Percentiles rank a stretch among this genome's conserved stretches.
These are phyloP conservation scores for Aspergillus sparsus DNA, from an alignment of 495 filamentous ascomycete genomes.

Conservation along the genomic window DNA sequence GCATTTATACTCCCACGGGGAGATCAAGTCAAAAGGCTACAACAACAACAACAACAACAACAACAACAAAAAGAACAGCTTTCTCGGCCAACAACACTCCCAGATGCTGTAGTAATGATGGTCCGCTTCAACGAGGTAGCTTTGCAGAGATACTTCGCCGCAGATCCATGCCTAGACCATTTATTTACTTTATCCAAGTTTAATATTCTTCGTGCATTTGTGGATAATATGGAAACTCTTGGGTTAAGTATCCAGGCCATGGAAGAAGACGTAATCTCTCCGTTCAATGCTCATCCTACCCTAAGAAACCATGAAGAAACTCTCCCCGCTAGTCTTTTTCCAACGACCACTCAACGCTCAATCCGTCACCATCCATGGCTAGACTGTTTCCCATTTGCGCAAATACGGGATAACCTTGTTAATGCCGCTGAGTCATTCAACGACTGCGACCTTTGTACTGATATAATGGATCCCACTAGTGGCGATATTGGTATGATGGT, in stretches of 20 bases:
- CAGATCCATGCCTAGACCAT: slow-evolving; percentile 17
- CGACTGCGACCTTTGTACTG: slow-evolving; percentile 18
- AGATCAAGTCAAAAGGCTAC: slow-evolving; percentile 5
- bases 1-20: slow-evolving; percentile 7
- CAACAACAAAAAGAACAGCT: neutral
- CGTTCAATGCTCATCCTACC: slow-evolving; percentile 5
- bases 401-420: slow-evolving; percentile 23
- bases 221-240: slow-evolving; percentile 14
- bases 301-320: neutral
- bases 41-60: neutral
- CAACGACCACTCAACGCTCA: slow-evolving; percentile 8
- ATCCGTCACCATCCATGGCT: slow-evolving; percentile 21
- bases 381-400: slow-evolving; percentile 22
- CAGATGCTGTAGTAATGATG: slow-evolving; percentile 8
- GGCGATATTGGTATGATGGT: slow-evolving; percentile 17
- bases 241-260: slow-evolving; percentile 9
- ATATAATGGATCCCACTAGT: slow-evolving; percentile 18
- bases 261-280: slow-evolving; percentile 16
- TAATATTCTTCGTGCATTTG: slow-evolving; percentile 18
- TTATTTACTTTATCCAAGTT: slow-evolving; percentile 19
- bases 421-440: slow-evolving; percentile 15
- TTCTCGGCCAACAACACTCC: neutral
- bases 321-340: slow-evolving; percentile 12
- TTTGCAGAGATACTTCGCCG: slow-evolving; percentile 13
- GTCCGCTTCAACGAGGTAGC: slow-evolving; percentile 11